Base-by-base conservation (phyloP, 495 filamentous ascomycete species). In the Aspergillus panamensis region DNA sequence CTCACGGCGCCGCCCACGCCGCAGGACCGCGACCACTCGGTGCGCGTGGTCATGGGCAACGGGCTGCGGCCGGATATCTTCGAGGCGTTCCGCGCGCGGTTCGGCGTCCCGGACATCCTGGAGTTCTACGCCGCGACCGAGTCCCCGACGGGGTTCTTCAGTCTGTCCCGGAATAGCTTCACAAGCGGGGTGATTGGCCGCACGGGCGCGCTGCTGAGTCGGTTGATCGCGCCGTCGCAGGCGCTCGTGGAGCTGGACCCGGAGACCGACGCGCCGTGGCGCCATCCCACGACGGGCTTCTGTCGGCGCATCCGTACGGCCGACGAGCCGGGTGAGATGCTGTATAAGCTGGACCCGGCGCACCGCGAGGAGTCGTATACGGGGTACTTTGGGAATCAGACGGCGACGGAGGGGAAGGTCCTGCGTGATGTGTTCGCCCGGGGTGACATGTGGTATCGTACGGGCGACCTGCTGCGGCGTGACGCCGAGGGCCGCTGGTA, bases 81-180 rank as follows among this genome's bases (percentile, higher is more conserved):
- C 90, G 77, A 86, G 4, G 70, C 68, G 3, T 93, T 95, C 74
- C 86, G 87, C 65, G 76, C 84, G 21, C 87, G 90, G 39, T 95
- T 94, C 69, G 83, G 80, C 32, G 87, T 95, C 56, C 72, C 82
- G 3, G 80, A 78, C 2, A 82, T 95, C 45, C 81, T 74, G 51
- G 90, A 95, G 67, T 91, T 95, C 67, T 95, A 93, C 69, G 84
- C 80, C 19, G 78, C 88, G 0, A 93, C 90, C 1, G 90, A 94
- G 65, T 87, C 84, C 10, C 71, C 42, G 19, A 33, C 30, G 30
- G 30, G 17, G 8, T 35, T 39, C n/a, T 17, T 17, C 9, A 52
- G 37, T 16, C 20, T 21, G 30, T 17, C 14, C 3, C 30, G n/a
- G 13, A 37, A 37, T 13, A 12, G 19, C 3, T 52, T 52, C 17